Conservation (phyloP, 2,329 filamentous ascomycete genomes). For the Stagonosporopsis cucurbitacearum region DNA sequence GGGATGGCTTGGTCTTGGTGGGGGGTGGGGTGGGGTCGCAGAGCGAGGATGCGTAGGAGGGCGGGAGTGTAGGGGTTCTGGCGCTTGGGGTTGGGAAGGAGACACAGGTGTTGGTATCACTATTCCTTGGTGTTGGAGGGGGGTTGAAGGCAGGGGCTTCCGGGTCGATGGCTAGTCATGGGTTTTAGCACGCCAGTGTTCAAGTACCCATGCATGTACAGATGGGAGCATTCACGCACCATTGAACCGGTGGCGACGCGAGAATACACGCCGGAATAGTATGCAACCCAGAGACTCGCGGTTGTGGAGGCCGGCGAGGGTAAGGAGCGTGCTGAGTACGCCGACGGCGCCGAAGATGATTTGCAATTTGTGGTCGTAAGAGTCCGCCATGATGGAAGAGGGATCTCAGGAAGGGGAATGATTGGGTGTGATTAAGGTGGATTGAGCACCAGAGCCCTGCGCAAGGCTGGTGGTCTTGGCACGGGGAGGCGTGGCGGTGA, state of each 20-base stretch:
- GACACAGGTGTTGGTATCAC: too few species aligned
- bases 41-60: too few species aligned
- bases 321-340: neutral
- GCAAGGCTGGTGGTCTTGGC: neutral
- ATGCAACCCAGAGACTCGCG: slow-evolving; percentile 1
- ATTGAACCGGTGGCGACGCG: too few species aligned
- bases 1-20: too few species aligned
- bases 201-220: too few species aligned
- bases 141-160: too few species aligned
- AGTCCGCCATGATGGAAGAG: neutral
- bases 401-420: neutral
- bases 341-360: neutral
- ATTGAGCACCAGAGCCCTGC: neutral
- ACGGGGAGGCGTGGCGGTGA: neutral
- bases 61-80: too few species aligned
- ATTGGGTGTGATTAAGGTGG: neutral
- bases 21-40: too few species aligned
- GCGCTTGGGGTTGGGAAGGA: too few species aligned
- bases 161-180: neutral
- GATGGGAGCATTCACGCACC: too few species aligned
- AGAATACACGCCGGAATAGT: neutral
- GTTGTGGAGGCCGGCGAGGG: neutral
- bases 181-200: too few species aligned
- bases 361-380: neutral
- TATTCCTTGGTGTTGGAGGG: too few species aligned